phyloP scores from a whole-genome alignment of 371 early-diverging fungal species.

The Mucor velutinosus region DNA sequence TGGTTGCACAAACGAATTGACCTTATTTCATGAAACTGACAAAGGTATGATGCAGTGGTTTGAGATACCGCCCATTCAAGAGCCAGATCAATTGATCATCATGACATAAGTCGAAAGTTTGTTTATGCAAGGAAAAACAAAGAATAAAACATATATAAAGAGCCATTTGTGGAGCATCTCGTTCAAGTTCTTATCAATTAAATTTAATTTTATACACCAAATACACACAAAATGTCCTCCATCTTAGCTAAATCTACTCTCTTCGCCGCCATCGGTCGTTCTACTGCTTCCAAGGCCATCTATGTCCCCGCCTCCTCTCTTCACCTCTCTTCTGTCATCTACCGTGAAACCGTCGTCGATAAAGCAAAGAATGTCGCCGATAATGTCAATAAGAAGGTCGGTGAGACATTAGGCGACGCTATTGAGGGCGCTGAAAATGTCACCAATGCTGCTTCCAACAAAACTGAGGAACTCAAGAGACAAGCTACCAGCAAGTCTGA shows the following conservation, averaged over 20 bases:
- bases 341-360: constrained; percentile 25
- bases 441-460: constrained; percentile 13
- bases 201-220: neutral
- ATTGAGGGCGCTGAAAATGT: constrained; percentile 20
- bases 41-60: constrained; percentile 1
- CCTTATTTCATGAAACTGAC: neutral
- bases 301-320: constrained; percentile 23
- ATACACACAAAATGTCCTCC: constrained; percentile 15
- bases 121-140: constrained; percentile 13
- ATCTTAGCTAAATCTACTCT: constrained; percentile 16
- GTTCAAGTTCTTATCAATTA: neutral
- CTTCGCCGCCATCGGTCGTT: constrained; percentile 17
- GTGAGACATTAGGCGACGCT: constrained; percentile 15
- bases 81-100: neutral
- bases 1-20: neutral
- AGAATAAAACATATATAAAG: neutral
- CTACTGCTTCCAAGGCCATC: constrained; percentile 5
- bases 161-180: neutral
- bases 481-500: constrained; percentile 2
- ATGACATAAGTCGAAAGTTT: constrained; percentile 5
- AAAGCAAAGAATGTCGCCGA: constrained; percentile 34
- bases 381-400: constrained; percentile 20
- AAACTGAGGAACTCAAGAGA: constrained; percentile 15
- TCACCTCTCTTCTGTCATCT: constrained; percentile 8
- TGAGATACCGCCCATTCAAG: neutral